Evolutionary conservation across 2,329 filamentous ascomycete species (phyloP), one percentile per base, ranked within the genome.

Genomic region (Neofusicoccum sp.): DNA sequence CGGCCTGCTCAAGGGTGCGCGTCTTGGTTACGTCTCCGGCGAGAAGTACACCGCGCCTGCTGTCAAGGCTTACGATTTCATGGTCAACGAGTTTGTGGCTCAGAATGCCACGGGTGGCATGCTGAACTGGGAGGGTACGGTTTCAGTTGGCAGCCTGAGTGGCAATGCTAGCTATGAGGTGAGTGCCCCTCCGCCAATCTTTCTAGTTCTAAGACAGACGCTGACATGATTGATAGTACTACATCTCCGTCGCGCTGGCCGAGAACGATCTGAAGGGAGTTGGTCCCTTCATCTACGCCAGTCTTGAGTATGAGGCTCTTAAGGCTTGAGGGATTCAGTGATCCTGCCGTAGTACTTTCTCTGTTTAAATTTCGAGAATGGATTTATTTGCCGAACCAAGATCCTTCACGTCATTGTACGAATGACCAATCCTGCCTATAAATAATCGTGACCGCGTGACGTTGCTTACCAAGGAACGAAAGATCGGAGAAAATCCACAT

Each of bases 161-260:
- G 79, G 79, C 9, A 76, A 81, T 65, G 83, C 79, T 2, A 78
- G 76, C 7, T 85, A 83, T 66, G 78, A 83, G 71, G 82, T 84
- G 68, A 73, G 75, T 68, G n/a, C 9, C 14, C 36, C n/a, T 22
- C 54, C 29, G 28, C 39, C 34, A 34, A 16, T 33, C 7, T 1
- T 39, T n/a, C 14, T 9, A 22, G 1, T 36, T 45, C 8, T 22
- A 39, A 31, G 22, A 22, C 22, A 22, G 22, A 22, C 12, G 58
- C 65, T 52, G 28, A 64, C 29, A 52, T 43, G 11, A 47, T 7
- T 3, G 11, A 11, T 58, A 75, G 74, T 79, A 78, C 67, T 78
- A 78, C 65, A 73, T 74, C 29, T 67, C 71, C 29, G 74, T 77
- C 9, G 68, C 71, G 8, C 63, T 73, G 9, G 68, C 64, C 6